Evolutionary conservation across 2,329 filamentous ascomycete genomes (phyloP), one percentile per base, ranked within the genome.

Genomic region (Stagonosporopsis chrysanthemi): DNA sequence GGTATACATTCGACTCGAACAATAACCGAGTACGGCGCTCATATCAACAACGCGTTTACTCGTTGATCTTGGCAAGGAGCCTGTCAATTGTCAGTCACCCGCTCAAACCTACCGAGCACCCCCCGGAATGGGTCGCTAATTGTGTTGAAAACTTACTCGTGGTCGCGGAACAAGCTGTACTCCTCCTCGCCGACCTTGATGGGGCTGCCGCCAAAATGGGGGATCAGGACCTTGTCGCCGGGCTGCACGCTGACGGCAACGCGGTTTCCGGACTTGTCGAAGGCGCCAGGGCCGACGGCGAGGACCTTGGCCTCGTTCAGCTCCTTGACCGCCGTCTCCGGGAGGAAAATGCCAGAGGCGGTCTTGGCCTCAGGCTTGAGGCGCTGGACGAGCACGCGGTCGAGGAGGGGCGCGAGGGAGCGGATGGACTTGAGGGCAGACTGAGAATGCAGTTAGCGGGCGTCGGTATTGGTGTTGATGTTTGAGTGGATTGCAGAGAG

Each of bases 111-210:
- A 19, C 36, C 4, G 11, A 12, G 14, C 4, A 26, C 9, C 19
- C 11, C 19, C 8, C 36, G 1, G 33, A 23, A 11, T 35, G 26
- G 11, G 24, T 9, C 22, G 15, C 8, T 29, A 9, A 17, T 9
- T 19, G 17, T 8, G 0, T 29, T 8, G 4, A 43, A 7, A 15
- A 90, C 93, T 82, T 88, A 98, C 94, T 99, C 95, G 83, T 92
- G 90, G 81, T 99, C 95, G 74, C 95, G 87, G 90, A 97, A 99
- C 65, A 99, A 88, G 64, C 90, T 88, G 84, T 87, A 98, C 83
- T 99, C 95, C 69, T 98, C 92, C 72, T 99, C 94, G 69, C 94
- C 95, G 70, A 98, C 91, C 87, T 98, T 98, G 79, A 99, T 88
- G 65, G 94, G 90, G 75, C 90, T 95, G 65, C 95, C 95, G 74